These are phyloP conservation scores for Metarhizium robertsii DNA, from an alignment of 2,329 filamentous ascomycete genomes.

Conservation along the genomic window DNA sequence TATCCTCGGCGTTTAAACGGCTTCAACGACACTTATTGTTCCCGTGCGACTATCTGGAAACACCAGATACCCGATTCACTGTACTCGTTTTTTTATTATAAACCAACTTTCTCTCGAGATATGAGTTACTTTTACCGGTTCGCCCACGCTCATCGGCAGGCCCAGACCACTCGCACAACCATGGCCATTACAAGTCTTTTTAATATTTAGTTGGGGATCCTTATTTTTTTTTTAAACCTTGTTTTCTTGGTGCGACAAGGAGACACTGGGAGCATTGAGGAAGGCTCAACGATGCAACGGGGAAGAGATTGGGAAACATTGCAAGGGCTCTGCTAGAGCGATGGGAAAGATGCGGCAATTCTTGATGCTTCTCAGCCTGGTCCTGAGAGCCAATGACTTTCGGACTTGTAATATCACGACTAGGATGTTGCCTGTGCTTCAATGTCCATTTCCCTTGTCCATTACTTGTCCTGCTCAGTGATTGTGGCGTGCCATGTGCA, in stretches of 20 bases:
- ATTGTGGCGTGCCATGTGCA: background rate
- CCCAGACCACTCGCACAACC: background rate
- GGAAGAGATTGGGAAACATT: background rate
- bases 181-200: slow-evolving; percentile 3
- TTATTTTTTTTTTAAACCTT: background rate
- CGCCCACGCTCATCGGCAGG: background rate
- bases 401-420: slow-evolving; percentile 14
- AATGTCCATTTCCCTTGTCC: background rate
- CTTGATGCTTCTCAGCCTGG: background rate
- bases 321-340: background rate
- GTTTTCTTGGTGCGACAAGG: background rate
- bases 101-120: background rate
- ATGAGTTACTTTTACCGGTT: background rate
- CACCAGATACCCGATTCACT: background rate
- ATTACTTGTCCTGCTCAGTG: background rate
- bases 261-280: background rate
- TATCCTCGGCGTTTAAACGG: slow-evolving; percentile 9
- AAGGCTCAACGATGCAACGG: background rate
- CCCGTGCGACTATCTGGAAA: background rate
- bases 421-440: slow-evolving; percentile 12
- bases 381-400: background rate
- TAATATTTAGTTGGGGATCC: slow-evolving; percentile 4
- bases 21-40: background rate
- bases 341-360: background rate
- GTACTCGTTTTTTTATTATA: background rate